Evolutionary conservation across 352 stramenopile species (phyloP).

Genomic region (Blastocystis hominis): DNA sequence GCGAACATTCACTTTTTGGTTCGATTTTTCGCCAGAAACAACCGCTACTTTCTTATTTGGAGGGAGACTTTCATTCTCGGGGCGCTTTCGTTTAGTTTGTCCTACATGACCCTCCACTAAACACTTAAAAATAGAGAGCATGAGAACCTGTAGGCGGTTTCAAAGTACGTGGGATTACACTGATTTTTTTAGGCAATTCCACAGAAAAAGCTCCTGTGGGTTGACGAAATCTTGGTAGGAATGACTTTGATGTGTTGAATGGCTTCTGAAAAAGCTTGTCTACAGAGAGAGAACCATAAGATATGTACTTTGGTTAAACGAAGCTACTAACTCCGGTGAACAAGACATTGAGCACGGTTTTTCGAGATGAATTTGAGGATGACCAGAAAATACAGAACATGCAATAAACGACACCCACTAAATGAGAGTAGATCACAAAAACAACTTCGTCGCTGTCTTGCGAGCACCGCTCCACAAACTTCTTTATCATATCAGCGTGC

Average conservation of each 20-base stretch:
- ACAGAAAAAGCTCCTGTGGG: background rate
- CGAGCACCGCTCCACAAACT: background rate
- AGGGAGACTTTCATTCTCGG: background rate
- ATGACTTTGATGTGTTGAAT: background rate
- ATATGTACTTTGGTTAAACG: slow-evolving; percentile 1
- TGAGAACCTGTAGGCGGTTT: background rate
- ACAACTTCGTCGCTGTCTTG: background rate
- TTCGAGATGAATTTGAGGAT: background rate
- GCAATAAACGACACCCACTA: slow-evolving; percentile 25
- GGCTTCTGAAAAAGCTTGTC: background rate
- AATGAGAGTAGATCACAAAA: background rate
- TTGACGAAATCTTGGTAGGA: background rate
- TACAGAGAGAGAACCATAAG: background rate
- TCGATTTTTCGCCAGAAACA: background rate
- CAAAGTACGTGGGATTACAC: background rate
- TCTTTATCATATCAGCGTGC: background rate
- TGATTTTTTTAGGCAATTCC: background rate
- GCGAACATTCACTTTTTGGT: background rate
- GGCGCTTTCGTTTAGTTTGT: background rate
- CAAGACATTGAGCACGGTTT: background rate
- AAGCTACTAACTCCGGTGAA: background rate
- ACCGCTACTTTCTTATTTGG: background rate
- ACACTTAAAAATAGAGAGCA: background rate
- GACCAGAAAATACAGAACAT: background rate
- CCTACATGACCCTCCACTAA: slow-evolving; percentile 22